Base-by-base conservation (phyloP, 306 rosid genomes). In the Quercus glauca region DNA sequence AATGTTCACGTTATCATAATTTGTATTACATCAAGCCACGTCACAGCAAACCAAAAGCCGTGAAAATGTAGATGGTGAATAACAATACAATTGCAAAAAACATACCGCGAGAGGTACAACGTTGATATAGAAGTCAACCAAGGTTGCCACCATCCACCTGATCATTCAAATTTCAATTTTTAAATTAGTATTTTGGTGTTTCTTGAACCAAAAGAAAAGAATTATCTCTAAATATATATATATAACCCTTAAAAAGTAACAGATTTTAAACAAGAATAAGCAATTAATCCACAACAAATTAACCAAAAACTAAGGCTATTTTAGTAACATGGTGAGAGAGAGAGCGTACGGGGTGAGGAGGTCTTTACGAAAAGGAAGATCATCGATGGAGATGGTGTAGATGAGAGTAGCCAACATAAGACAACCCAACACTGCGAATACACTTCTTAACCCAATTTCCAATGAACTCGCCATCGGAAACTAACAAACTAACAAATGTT, bases 111-210 rank as follows among this genome's bases (percentile, higher is more conserved):
- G 80, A 72, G 86, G 37, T 23, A 73, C 76, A 85, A 94, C 74
- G 52, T 92, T 90, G 85, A 94, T 86, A 70, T 87, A 94, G 83
- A 94, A 92, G 84, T 94, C 99, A 83, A 94, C 49, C 90, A 90
- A 82, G 78, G 92, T 80, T 55, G 95, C 90, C 3, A 0, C 80
- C 94, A 94, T 87, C 93, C 97, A 91, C 84, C 98, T 94, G 91
- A 84, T 49, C 17, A 12, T 49, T 49, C 53, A 11, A 41, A 41
- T 41, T 41, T 41, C 45, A 41, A 41, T 41, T 41, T 8, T 41
- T 41, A 41, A n/a, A n/a, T n/a, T n/a, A n/a, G n/a, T n/a, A 12
- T 41, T 2, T 41, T 41, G 45, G 11, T 0, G 12, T 41, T 49
- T 49, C 53, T 49, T 49, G 17, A 49, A 49, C 15, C 17, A 49